Conservation (phyloP, 2,329 filamentous ascomycete genomes). For the Blumeriella jaapii region DNA sequence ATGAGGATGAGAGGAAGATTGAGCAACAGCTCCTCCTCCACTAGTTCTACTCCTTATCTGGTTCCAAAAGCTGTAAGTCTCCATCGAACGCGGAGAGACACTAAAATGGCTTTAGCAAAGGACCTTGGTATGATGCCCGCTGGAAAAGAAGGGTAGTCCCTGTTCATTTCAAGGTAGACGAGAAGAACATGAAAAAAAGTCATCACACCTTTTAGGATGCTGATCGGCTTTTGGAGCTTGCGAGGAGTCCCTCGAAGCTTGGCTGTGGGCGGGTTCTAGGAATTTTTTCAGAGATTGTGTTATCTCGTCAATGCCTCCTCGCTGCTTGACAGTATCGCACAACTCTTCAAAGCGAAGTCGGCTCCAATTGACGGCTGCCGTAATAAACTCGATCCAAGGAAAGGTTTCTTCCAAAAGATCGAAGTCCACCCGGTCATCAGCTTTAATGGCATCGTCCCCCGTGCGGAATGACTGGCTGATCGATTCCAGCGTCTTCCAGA, state of each 20-base stretch:
- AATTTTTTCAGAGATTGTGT: conserved; percentile 26
- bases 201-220: too few relatives aligned
- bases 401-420: conserved; percentile 34
- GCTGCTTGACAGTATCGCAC: conserved; percentile 28
- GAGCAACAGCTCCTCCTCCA: too few relatives aligned
- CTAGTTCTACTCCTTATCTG: too few relatives aligned
- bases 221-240: conserved; percentile 13
- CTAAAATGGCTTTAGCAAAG: too few relatives aligned
- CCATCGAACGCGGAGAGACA: too few relatives aligned
- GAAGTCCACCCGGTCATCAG: conserved; percentile 29
- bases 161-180: too few relatives aligned
- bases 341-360: conserved; percentile 35
- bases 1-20: not conserved
- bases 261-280: conserved; percentile 25
- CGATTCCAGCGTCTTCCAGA: conserved; percentile 29
- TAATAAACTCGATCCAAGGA: conserved; percentile 37
- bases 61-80: too few relatives aligned
- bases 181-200: too few relatives aligned
- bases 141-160: too few relatives aligned
- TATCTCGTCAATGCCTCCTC: conserved; percentile 31
- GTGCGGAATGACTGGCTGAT: conserved; percentile 29
- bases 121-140: too few relatives aligned
- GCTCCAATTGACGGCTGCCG: conserved; percentile 35
- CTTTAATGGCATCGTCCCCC: conserved; percentile 24
- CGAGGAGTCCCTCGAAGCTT: too few relatives aligned